A percentile compares a stretch with the other conserved stretches of the same genome.
phyloP scores from a whole-genome alignment of 1,284 basidiomycete species.

The Rhodotorula sp. region DNA sequence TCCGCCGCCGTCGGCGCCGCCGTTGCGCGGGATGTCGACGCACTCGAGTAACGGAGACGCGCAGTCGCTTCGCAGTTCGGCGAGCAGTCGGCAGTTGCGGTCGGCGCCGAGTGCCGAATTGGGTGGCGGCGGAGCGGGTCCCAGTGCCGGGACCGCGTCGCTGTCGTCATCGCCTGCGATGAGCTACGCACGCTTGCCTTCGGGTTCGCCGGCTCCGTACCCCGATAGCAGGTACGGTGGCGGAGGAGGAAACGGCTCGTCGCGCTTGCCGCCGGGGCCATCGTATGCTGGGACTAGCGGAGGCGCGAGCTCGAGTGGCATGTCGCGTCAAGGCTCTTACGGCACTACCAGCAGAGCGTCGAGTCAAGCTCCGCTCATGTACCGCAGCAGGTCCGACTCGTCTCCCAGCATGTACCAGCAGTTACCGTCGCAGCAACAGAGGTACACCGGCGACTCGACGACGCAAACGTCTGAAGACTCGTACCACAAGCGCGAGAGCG shows the following conservation, averaged over 20 bases:
- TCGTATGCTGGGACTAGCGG: not conserved
- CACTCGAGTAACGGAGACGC: conserved; percentile 23
- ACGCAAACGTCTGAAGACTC: not conserved
- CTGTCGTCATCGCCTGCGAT: conserved; percentile 20
- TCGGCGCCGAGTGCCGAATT: conserved; percentile 43
- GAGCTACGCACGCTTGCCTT: conserved; percentile 20
- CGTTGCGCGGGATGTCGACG: conserved; percentile 24
- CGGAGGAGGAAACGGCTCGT: not conserved
- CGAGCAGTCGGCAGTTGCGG: conserved; percentile 41
- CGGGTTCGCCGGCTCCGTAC: not conserved
- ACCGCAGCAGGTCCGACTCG: conserved; percentile 52
- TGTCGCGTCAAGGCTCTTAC: conserved; percentile 1
- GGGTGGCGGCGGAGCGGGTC: conserved; percentile 13
- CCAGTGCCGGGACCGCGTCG: conserved; percentile 2
- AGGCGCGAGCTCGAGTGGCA: conserved; percentile 12
- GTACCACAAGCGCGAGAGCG: conserved; percentile 31
- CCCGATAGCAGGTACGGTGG: not conserved
- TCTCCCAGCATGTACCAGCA: conserved; percentile 53
- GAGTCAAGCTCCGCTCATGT: conserved; percentile 44
- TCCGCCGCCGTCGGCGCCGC: conserved; percentile 25
- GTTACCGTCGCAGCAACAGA: conserved; percentile 15
- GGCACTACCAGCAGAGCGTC: conserved; percentile 21
- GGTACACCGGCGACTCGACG: too few species aligned
- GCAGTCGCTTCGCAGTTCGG: conserved; percentile 40
- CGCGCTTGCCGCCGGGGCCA: not conserved